These are phyloP conservation scores for Schizonepeta tenuifolia DNA, from an alignment of 257 asterid species.

Conservation along the genomic window DNA sequence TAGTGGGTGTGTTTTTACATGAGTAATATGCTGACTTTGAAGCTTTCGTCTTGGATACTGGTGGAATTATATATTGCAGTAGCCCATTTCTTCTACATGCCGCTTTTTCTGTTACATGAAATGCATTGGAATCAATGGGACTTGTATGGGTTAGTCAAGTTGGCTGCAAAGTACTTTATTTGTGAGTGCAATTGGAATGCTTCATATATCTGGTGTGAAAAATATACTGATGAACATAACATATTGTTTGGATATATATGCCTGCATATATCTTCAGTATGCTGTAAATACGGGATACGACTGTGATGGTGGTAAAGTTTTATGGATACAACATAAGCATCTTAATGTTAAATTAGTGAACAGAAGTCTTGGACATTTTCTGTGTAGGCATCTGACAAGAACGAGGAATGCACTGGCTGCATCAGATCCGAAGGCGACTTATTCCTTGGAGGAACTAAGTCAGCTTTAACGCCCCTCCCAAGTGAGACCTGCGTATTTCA, in stretches of 20 bases:
- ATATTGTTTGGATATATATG: not conserved
- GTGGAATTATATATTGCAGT: not conserved
- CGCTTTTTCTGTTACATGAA: not conserved
- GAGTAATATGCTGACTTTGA: not conserved
- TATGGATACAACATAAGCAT: no score
- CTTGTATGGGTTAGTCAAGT: not conserved
- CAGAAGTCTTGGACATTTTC: conserved; percentile 15
- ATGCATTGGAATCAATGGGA: not conserved
- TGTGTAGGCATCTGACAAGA: conserved; percentile 73
- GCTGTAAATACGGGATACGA: not conserved
- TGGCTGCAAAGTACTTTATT: not conserved
- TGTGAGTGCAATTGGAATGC: not conserved
- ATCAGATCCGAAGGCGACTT: conserved; percentile 84
- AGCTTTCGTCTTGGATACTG: not conserved
- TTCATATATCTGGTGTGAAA: not conserved
- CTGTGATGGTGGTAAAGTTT: not conserved
- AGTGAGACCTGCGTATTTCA: conserved; percentile 55
- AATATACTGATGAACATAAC: not conserved
- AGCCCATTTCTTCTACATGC: not conserved
- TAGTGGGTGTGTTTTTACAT: not conserved
- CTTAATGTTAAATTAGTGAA: not conserved
- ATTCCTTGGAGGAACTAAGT: conserved; percentile 64
- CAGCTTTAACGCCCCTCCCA: conserved; percentile 45
- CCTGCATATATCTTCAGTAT: not conserved
- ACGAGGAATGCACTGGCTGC: conserved; percentile 60